Conservation (phyloP, 495 filamentous ascomycete genomes). For the Aspergillus cavernicola region DNA sequence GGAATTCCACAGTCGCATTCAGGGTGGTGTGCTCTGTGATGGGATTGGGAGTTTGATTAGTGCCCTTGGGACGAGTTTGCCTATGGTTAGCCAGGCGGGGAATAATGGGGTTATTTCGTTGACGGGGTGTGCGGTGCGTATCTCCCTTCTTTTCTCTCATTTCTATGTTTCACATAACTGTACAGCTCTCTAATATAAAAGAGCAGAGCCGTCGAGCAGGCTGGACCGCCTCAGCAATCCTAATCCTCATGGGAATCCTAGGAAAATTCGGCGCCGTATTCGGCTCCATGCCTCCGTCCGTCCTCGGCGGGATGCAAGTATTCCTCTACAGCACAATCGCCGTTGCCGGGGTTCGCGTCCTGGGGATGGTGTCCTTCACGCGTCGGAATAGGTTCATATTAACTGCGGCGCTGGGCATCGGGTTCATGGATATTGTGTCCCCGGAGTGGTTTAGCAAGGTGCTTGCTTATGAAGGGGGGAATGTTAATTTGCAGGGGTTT, state of each 20-base stretch:
- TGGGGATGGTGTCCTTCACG: conserved; percentile 67
- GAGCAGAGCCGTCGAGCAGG: conserved; percentile 37
- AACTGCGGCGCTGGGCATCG: conserved; percentile 65
- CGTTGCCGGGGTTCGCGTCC: conserved; percentile 75
- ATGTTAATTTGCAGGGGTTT: conserved; percentile 66
- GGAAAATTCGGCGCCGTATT: conserved; percentile 81
- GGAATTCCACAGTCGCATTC: conserved; percentile 77
- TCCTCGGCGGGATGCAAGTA: conserved; percentile 84
- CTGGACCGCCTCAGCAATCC: conserved; percentile 52
- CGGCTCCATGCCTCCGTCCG: conserved; percentile 71
- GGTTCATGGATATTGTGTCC: conserved; percentile 73
- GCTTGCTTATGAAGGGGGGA: conserved; percentile 62
- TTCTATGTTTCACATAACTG: too few relatives aligned
- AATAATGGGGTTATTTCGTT: conserved; percentile 86
- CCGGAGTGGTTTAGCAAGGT: conserved; percentile 66
- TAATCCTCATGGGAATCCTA: conserved; percentile 79
- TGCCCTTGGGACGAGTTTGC: conserved; percentile 70
- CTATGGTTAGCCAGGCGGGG: conserved; percentile 71
- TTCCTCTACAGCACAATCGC: conserved; percentile 79
- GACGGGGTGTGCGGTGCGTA: conserved; percentile 62
- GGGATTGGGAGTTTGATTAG: conserved; percentile 74
- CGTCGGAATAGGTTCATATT: conserved; percentile 81
- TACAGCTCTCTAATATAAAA: too few relatives aligned
- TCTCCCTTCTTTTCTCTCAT: too few relatives aligned
- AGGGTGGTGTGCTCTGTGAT: conserved; percentile 78